These are phyloP conservation scores for Coemansia sp. DNA, from an alignment of 192 early-diverging fungal genomes.

Conservation along the genomic window DNA sequence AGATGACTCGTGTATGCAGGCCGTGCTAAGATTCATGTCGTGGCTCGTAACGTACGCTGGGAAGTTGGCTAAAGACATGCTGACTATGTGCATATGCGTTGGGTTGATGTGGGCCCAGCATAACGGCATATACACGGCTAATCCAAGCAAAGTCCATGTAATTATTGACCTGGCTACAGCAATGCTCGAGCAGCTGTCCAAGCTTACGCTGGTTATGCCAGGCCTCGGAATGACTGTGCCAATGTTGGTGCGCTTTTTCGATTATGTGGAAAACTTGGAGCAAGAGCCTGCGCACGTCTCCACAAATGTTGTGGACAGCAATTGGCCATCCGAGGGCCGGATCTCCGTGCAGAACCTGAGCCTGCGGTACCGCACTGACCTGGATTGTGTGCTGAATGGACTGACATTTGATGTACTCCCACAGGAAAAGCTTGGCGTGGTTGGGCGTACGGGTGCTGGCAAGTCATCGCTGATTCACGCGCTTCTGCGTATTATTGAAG, in stretches of 20 bases:
- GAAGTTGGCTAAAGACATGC: neutral
- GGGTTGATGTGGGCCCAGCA: constrained; percentile 8
- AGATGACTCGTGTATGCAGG: neutral
- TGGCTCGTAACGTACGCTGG: neutral
- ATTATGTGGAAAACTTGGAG: constrained; percentile 13
- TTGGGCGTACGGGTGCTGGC: constrained; percentile 58
- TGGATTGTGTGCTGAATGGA: constrained; percentile 25
- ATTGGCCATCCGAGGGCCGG: constrained; percentile 52
- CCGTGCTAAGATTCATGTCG: neutral
- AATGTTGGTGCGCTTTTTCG: constrained; percentile 13
- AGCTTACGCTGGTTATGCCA: neutral
- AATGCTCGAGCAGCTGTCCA: constrained; percentile 3
- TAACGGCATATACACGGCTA: neutral
- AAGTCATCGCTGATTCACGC: constrained; percentile 61
- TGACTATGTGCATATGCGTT: constrained; percentile 2
- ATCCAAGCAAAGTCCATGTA: constrained; percentile 12
- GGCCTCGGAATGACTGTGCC: neutral
- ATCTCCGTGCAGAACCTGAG: constrained; percentile 50
- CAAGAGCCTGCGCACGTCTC: constrained; percentile 61
- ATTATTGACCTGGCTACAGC: constrained; percentile 3
- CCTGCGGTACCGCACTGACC: constrained; percentile 41
- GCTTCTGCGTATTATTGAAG: constrained; percentile 60
- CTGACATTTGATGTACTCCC: constrained; percentile 38
- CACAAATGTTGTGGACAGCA: constrained; percentile 45
- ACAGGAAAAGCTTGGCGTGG: constrained; percentile 60